Conservation (phyloP, 2,329 filamentous ascomycete species). For the Geosmithia putterillii region DNA sequence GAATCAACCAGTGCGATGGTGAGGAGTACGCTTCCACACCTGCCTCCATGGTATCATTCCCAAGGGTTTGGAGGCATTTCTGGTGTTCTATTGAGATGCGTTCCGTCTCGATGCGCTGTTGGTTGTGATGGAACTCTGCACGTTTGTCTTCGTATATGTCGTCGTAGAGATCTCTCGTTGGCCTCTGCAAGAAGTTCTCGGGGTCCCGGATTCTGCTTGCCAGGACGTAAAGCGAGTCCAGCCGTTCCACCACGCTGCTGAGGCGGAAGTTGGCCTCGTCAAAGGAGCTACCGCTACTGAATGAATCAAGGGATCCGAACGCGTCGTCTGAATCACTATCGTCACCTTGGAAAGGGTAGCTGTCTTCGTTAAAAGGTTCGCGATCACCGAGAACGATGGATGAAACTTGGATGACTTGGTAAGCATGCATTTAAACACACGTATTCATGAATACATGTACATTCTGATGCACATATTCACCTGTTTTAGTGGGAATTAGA, state of each 20-base stretch:
- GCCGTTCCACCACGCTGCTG: not conserved
- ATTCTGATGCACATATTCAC: too few relatives aligned
- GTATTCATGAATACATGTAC: too few relatives aligned
- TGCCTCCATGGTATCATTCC: not conserved
- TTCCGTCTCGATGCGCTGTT: not conserved
- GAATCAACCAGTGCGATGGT: not conserved
- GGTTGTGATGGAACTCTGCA: not conserved
- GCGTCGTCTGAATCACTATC: not conserved
- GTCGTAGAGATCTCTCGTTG: not conserved
- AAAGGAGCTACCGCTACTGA: not conserved
- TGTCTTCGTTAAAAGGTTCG: not conserved
- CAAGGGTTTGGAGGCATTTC: not conserved
- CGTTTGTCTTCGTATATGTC: not conserved
- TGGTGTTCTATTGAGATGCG: not conserved
- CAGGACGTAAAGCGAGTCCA: not conserved
- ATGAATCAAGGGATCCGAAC: not conserved
- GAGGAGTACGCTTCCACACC: not conserved
- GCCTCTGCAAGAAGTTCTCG: not conserved
- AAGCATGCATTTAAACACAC: not conserved
- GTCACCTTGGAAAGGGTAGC: not conserved
- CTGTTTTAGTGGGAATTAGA: not conserved
- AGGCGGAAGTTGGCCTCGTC: not conserved
- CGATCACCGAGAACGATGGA: not conserved
- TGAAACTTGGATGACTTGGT: not conserved
- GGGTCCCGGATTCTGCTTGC: not conserved